A percentile compares a stretch with the other conserved stretches of the same genome.
These are phyloP conservation scores for Pichia sp. DNA, from an alignment of 1,139 yeast genomes.

Conservation along the genomic window DNA sequence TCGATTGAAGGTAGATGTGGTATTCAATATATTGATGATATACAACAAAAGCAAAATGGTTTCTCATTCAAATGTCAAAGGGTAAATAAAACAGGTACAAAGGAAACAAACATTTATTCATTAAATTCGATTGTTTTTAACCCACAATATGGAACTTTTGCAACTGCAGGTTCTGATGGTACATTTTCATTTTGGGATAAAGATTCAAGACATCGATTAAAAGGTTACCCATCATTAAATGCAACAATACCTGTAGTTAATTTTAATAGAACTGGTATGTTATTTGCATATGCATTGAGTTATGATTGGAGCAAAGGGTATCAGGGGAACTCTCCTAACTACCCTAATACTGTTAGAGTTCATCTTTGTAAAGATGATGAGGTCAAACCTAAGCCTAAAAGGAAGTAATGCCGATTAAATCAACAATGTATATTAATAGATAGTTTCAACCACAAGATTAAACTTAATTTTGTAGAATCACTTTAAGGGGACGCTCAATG, in stretches of 20 bases:
- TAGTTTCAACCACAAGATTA: too few species aligned
- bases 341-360: conserved; percentile 68
- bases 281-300: conserved; percentile 86
- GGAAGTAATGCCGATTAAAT: conserved; percentile 23
- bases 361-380: conserved; percentile 86
- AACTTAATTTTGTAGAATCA: too few species aligned
- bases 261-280: conserved; percentile 75
- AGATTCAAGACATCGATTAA: conserved; percentile 81
- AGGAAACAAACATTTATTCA: conserved; percentile 59
- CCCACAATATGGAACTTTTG: conserved; percentile 84
- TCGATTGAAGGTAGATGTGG: conserved; percentile 96
- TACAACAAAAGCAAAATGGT: conserved; percentile 61
- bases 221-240: conserved; percentile 67
- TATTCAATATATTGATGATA: conserved; percentile 86
- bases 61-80: conserved; percentile 96
- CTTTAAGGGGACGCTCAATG: too few species aligned
- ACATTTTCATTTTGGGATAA: conserved; percentile 95
- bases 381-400: conserved; percentile 59
- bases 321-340: conserved; percentile 66
- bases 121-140: conserved; percentile 81
- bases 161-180: conserved; percentile 95
- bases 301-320: conserved; percentile 96
- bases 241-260: conserved; percentile 71
- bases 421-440: too few species aligned
- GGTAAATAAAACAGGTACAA: conserved; percentile 39